A percentile compares a stretch with the other conserved stretches of the same genome.
Conservation (phyloP, 2,329 filamentous ascomycete species). For the Trichocomaceae sp. region DNA sequence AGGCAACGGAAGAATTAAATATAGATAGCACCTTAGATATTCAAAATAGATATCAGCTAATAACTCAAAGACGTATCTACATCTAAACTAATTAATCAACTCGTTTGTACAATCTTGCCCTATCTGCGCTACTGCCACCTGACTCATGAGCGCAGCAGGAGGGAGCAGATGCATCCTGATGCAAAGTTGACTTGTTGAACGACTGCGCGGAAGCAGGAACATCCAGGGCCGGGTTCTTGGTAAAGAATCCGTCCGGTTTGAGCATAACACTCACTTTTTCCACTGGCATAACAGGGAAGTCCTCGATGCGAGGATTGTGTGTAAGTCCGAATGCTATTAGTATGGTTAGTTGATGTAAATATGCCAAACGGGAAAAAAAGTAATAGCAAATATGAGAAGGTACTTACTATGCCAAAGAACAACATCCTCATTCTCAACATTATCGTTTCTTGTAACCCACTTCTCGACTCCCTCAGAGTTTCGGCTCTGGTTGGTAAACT, state of each 20-base stretch:
- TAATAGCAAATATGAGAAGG: too few relatives aligned
- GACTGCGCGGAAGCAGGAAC: conserved; percentile 38
- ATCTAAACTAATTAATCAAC: conserved; percentile 17
- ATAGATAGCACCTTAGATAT: background rate
- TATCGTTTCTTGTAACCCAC: conserved; percentile 30
- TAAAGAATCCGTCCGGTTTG: conserved; percentile 8
- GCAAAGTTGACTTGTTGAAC: conserved; percentile 38
- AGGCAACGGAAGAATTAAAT: background rate
- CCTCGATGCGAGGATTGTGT: conserved; percentile 23
- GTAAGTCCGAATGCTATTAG: conserved; percentile 17
- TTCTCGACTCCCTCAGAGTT: conserved; percentile 40
- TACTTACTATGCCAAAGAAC: conserved; percentile 30
- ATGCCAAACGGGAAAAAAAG: conserved; percentile 12
- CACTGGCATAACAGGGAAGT: conserved; percentile 9
- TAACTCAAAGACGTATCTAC: background rate
- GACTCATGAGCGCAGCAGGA: conserved; percentile 16
- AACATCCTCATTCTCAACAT: conserved; percentile 31
- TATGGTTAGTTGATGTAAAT: background rate
- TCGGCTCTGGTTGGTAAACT: conserved; percentile 43
- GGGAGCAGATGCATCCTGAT: conserved; percentile 18
- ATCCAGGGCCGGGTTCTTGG: conserved; percentile 43
- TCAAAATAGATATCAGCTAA: background rate
- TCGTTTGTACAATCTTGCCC: conserved; percentile 28
- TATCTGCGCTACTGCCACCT: conserved; percentile 18
- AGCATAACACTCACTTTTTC: conserved; percentile 7